Evolutionary conservation across 2,329 filamentous ascomycete species (phyloP), one percentile per base, ranked within the genome.

Genomic region (Metarhizium brunneum): DNA sequence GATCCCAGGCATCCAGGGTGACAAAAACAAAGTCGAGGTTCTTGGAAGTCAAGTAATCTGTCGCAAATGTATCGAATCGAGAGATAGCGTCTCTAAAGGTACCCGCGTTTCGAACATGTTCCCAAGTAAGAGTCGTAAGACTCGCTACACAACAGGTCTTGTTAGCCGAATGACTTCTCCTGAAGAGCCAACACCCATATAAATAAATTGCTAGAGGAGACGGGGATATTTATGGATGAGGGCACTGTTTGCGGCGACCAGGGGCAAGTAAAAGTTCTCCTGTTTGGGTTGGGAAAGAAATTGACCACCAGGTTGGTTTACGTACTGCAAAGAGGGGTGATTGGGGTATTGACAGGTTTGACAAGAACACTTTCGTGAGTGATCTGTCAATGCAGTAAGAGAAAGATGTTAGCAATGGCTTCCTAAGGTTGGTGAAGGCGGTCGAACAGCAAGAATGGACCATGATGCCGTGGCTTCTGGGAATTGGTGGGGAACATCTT

Each of bases 291-390:
- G 52, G 50, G 54, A 45, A n/a, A 50, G 20, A 14, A 52, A 47
- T 25, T 36, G 36, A 38, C 25, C 14, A n/a, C 11, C 29, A 14
- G 32, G 54, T 59, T 57, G 58, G 58, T 61, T 65, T 60, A 88
- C 92, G 86, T 87, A 96, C 92, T 99, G 84, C 94, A 99, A 54
- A 99, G 82, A 58, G 94, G 94, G 62, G 94, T 99, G 69, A 99
- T 99, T 55, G 94, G 94, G 49, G 94, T 99, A 76, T 97, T 99
- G 76, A 96, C 87, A 4, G 94, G 94, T 76, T 97, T 97, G 66
- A 99, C 94, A 47, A 99, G 88, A 54, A 96, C 90, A 69, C 89
- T 96, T 74, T 97, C 92, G 64, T 92, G 90, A 73, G 95, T 88
- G 64, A 97, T 80, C 94, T 99, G 71, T 56, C 59, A 63, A 52